These are phyloP conservation scores for Cercospora janseana DNA, from an alignment of 2,329 filamentous ascomycete species.

Conservation along the genomic window DNA sequence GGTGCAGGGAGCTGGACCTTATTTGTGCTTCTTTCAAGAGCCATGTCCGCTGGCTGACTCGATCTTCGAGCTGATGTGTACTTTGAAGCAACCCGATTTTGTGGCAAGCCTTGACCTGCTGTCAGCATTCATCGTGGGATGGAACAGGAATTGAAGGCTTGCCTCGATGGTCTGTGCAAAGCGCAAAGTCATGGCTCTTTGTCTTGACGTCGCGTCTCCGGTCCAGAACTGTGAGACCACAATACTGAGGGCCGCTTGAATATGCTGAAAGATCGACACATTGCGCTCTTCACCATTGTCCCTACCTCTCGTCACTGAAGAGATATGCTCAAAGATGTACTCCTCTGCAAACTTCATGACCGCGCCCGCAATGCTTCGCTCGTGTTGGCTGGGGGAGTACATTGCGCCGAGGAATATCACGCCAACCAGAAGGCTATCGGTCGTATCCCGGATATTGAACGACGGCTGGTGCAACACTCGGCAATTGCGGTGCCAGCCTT, in stretches of 20 bases:
- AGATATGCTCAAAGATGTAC: slow-evolving; percentile 8
- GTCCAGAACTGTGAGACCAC: slow-evolving; percentile 14
- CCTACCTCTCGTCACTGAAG: background rate
- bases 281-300: background rate
- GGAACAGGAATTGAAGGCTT: background rate
- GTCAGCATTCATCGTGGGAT: no score
- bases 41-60: slow-evolving; percentile 16
- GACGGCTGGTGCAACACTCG: slow-evolving; percentile 11
- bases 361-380: slow-evolving; percentile 11
- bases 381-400: slow-evolving; percentile 14
- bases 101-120: background rate
- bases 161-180: slow-evolving; percentile 11
- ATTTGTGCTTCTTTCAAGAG: slow-evolving; percentile 16
- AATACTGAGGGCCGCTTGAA: slow-evolving; percentile 14
- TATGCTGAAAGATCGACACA: background rate
- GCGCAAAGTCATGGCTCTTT: slow-evolving; percentile 10
- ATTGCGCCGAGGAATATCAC: slow-evolving; percentile 15
- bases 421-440: slow-evolving; percentile 5
- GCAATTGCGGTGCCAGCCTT: slow-evolving; percentile 15
- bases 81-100: slow-evolving; percentile 5
- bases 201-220: slow-evolving; percentile 5
- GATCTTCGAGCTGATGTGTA: slow-evolving; percentile 16
- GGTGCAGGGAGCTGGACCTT: background rate
- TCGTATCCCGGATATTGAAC: background rate
- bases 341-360: slow-evolving; percentile 13